A percentile compares a stretch with the other conserved stretches of the same genome.
Evolutionary conservation across 441 rosid species (phyloP).

Genomic region (Jatropha multifida): DNA sequence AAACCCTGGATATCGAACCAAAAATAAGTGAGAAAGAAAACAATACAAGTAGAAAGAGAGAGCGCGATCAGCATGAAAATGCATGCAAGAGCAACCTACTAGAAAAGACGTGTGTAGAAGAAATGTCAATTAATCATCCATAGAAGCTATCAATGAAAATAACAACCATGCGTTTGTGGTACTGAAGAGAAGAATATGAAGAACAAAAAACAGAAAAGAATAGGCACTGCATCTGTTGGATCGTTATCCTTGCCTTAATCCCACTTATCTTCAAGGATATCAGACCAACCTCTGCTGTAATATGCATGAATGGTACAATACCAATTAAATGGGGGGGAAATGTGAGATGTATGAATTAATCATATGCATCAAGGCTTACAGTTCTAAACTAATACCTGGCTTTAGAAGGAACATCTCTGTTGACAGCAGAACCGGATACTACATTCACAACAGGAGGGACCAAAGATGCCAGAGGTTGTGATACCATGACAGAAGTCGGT

Average conservation of each 20-base stretch:
- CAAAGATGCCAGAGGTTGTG: constrained; percentile 34
- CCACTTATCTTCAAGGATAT: not conserved
- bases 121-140: not conserved
- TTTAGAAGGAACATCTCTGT: constrained; percentile 33
- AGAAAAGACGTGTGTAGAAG: not conserved
- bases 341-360: not conserved
- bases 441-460: constrained; percentile 25
- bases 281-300: not conserved
- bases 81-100: not conserved
- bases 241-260: not conserved
- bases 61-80: not conserved
- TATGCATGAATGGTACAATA: not conserved
- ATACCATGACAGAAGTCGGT: constrained; percentile 25
- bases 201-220: not conserved
- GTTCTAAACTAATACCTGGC: constrained; percentile 45
- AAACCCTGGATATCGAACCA: constrained; percentile 35
- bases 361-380: not conserved
- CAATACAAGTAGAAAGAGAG: not conserved
- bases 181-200: not conserved
- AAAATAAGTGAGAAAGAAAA: constrained; percentile 1
- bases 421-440: constrained; percentile 30
- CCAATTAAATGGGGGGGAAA: not conserved
- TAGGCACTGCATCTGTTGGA: not conserved
- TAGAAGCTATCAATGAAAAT: not conserved
- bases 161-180: not conserved